These are phyloP conservation scores for Ochetophila trinervis DNA, from an alignment of 306 rosid species.

Conservation along the genomic window DNA sequence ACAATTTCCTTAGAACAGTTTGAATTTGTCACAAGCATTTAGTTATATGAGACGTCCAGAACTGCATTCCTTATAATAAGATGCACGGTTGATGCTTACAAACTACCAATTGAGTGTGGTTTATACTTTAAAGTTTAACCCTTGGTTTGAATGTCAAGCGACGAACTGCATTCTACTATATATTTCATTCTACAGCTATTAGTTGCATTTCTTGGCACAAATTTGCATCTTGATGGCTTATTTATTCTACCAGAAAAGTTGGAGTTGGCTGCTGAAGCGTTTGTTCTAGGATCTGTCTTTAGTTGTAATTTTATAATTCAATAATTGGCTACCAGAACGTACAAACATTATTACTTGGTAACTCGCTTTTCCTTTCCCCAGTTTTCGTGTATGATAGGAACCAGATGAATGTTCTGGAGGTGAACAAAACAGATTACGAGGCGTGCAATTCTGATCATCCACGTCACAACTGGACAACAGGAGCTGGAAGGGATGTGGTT, in stretches of 20 bases:
- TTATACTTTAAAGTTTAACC: too few species aligned
- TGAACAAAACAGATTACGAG: slow-evolving; percentile 83
- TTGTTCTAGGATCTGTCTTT: background rate
- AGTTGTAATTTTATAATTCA: background rate
- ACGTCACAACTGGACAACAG: slow-evolving; percentile 71
- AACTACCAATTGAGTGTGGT: too few species aligned
- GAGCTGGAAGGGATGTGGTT: slow-evolving; percentile 93
- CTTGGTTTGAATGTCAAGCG: too few species aligned
- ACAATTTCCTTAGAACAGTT: too few species aligned
- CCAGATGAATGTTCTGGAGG: slow-evolving; percentile 76
- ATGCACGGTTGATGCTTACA: too few species aligned
- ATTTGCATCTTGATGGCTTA: too few species aligned
- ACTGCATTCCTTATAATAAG: too few species aligned
- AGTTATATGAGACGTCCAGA: too few species aligned
- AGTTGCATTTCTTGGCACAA: too few species aligned
- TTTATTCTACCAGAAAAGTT: background rate
- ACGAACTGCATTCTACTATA: too few species aligned
- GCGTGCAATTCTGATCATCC: slow-evolving; percentile 65
- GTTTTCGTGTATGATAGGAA: slow-evolving; percentile 94
- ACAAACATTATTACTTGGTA: background rate
- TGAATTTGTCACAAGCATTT: too few species aligned
- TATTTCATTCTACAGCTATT: too few species aligned
- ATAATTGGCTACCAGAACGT: background rate
- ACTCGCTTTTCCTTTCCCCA: slow-evolving; percentile 20
- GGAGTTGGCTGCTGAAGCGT: background rate